Base-by-base conservation (phyloP, 2,329 filamentous ascomycete species). In the Geosmithia putterillii region DNA sequence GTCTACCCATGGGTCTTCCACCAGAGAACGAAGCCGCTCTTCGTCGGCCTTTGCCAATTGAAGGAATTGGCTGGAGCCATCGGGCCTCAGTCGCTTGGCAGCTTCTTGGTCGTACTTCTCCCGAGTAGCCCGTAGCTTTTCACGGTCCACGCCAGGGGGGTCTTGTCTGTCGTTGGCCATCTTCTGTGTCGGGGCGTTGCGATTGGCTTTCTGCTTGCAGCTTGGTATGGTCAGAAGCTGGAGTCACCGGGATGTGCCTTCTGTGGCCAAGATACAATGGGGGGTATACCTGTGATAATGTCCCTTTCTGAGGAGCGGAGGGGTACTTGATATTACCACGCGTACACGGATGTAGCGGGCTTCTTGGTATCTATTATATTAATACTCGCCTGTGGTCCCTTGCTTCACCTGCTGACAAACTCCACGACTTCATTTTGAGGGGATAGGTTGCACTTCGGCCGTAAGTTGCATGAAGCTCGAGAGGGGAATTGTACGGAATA, bases 1-100 rank as follows among this genome's bases (percentile, higher is more conserved):
- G 46, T 63, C 56, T 7, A 51, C 59, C 55, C 59, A 65, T 0
- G 60, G 60, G 44, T 66, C 63, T 1, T 52, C 43, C 5, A 45
- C 51, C 7, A 66, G 51, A 2, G 12, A 45, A 44, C 10, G 40
- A 48, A 14, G 35, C 22, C n/a, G 51, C 45, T 19, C 25, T 32
- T 43, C 34, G 17, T 43, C 42, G 7, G 32, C 32, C 19, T 15
- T 10, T 17, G 19, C 21, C 6, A 62, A 52, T 19, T 58, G 52
- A 4, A 59, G 35, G 42, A 60, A 64, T 43, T 65, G 62, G 7
- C 40, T 42, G 15, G 44, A 44, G 15, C 59, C 62, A 3, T 65
- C 60, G 1, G 51, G 25, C 0, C 58, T 54, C 6, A 56, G 19
- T 2, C 62, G 57, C 39, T 61, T 65, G 25, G 55, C 45, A 3